These are phyloP conservation scores for Cladosporium sp. DNA, from an alignment of 2,329 filamentous ascomycete genomes.

Conservation along the genomic window DNA sequence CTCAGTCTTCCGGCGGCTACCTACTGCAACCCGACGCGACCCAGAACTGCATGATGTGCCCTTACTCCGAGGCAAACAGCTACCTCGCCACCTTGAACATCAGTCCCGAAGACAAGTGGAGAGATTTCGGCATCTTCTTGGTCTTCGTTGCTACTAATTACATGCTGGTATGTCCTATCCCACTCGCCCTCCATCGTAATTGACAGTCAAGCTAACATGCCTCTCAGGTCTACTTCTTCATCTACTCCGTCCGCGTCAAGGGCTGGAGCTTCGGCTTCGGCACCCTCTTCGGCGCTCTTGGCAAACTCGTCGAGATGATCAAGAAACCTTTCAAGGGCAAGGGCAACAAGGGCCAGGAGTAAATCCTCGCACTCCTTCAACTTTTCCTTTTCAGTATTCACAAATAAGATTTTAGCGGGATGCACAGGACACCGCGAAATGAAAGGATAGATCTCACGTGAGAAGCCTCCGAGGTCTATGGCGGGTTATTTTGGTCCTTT, in stretches of 20 bases:
- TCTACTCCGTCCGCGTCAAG: constrained; percentile 67
- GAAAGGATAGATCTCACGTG: constrained; percentile 6
- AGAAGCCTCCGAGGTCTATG: background rate
- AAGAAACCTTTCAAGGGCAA: constrained; percentile 31
- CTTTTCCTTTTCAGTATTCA: background rate
- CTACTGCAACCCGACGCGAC: constrained; percentile 59
- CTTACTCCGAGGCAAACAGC: constrained; percentile 60
- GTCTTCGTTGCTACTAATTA: constrained; percentile 68
- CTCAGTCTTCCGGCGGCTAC: constrained; percentile 54
- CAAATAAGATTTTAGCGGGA: background rate
- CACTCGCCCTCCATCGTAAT: constrained; percentile 44
- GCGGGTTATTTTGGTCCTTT: background rate
- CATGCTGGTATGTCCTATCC: constrained; percentile 41
- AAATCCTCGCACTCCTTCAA: background rate
- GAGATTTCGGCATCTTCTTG: constrained; percentile 68
- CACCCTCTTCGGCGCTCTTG: constrained; percentile 48
- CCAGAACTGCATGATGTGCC: constrained; percentile 64
- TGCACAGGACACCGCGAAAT: background rate
- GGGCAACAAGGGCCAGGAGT: constrained; percentile 17
- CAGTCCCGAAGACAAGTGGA: constrained; percentile 60
- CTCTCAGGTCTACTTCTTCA: constrained; percentile 53
- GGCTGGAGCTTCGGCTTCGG: constrained; percentile 69
- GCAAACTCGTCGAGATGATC: constrained; percentile 36
- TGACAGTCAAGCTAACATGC: background rate
- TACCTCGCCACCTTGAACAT: constrained; percentile 61